Percentiles rank a stretch among this genome's conserved stretches.
These are phyloP conservation scores for Colletotrichum sp. DNA, from an alignment of 2,329 filamentous ascomycete genomes.

Conservation along the genomic window DNA sequence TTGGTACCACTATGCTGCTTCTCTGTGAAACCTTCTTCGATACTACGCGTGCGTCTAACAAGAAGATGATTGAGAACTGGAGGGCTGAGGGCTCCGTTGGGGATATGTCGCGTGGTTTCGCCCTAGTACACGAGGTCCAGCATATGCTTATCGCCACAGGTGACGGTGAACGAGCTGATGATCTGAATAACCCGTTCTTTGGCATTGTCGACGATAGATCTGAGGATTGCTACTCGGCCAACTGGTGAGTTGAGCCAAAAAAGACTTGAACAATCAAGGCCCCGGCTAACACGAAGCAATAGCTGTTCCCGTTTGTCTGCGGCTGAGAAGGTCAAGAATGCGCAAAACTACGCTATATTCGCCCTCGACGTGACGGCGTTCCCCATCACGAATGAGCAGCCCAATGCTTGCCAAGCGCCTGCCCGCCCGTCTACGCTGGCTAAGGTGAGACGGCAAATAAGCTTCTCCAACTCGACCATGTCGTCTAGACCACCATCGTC, in stretches of 20 bases:
- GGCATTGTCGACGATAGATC: background rate
- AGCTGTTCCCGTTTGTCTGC: background rate
- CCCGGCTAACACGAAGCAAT: fast-evolving
- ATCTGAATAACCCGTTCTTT: background rate
- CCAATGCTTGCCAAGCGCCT: background rate
- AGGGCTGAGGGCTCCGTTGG: background rate
- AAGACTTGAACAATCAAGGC: background rate
- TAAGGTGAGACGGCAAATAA: background rate
- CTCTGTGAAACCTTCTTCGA: background rate
- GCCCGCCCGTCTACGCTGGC: background rate
- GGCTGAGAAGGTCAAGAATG: background rate
- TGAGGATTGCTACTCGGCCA: background rate
- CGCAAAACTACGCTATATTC: background rate
- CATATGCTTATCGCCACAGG: background rate
- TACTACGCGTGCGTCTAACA: background rate
- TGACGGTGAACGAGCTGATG: background rate
- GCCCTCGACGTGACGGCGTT: background rate
- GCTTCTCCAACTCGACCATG: background rate
- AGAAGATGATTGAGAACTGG: background rate
- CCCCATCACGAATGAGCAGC: background rate
- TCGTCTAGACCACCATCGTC: background rate
- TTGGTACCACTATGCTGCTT: background rate
- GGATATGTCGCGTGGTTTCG: background rate
- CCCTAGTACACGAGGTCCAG: background rate
- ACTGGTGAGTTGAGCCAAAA: background rate